Conservation (phyloP, 305 asterid genomes). For the Andrographis paniculata region DNA sequence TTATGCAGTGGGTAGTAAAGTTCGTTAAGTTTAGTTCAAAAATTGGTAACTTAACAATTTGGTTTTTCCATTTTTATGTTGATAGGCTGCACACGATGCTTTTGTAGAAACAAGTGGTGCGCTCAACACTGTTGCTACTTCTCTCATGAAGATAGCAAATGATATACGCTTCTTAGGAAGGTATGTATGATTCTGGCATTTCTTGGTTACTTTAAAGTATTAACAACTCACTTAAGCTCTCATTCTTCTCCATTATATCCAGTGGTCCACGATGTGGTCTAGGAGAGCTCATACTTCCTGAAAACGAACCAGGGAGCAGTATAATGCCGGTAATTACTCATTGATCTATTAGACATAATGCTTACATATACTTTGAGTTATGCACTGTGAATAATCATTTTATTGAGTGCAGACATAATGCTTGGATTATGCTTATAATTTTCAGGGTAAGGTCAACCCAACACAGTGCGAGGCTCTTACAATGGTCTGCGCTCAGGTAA, state of each 20-base stretch:
- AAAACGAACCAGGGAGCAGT: conserved; percentile 99
- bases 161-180: conserved; percentile 96
- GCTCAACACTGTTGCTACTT: conserved; percentile 76
- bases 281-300: conserved; percentile 96
- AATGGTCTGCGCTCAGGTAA: conserved; percentile 95
- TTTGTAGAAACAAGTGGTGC: conserved; percentile 92
- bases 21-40: too few species aligned
- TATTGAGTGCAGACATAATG: not conserved
- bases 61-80: conserved; percentile 14
- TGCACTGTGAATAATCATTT: too few species aligned
- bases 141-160: conserved; percentile 95
- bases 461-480: conserved; percentile 96
- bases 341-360: too few species aligned
- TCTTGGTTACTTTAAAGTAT: conserved; percentile 6
- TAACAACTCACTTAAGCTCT: conserved; percentile 9
- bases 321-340: conserved; percentile 97
- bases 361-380: too few species aligned
- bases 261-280: conserved; percentile 99
- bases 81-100: conserved; percentile 96
- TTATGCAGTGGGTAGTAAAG: too few species aligned
- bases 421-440: conserved; percentile 16
- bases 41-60: too few species aligned
- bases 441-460: conserved; percentile 84
- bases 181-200: conserved; percentile 29
- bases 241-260: conserved; percentile 17